Evolutionary conservation across 345 rosid genomes (phyloP).

Genomic region (Psidium guajava): DNA sequence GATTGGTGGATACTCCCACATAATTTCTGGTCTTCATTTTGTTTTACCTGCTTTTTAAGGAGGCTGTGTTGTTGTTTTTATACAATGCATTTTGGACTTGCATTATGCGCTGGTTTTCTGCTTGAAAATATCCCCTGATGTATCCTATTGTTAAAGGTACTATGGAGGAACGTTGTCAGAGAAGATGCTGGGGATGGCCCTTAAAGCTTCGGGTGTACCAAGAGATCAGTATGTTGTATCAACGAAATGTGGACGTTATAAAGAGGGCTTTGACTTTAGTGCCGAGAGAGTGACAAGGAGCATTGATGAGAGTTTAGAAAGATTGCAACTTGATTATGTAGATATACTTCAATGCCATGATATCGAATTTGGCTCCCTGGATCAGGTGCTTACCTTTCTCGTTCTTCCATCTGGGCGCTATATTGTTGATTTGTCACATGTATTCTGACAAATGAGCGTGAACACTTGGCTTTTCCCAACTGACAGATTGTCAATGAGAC

Average conservation of each 20-base stretch:
- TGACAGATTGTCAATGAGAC: slow-evolving; percentile 80
- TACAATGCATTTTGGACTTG: neutral
- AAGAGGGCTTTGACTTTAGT: slow-evolving; percentile 82
- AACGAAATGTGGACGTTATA: slow-evolving; percentile 77
- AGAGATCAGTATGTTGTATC: slow-evolving; percentile 74
- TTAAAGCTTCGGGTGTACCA: slow-evolving; percentile 64
- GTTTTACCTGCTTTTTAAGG: neutral
- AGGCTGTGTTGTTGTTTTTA: neutral
- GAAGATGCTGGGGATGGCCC: slow-evolving; percentile 82
- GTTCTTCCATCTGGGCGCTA: neutral
- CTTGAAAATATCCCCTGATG: neutral
- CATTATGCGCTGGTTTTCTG: fast-evolving
- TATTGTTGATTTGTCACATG: neutral
- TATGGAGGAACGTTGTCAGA: slow-evolving; percentile 89
- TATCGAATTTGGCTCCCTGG: slow-evolving; percentile 82
- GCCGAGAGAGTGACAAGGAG: slow-evolving; percentile 83
- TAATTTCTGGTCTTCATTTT: fast-evolving
- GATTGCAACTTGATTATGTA: slow-evolving; percentile 85
- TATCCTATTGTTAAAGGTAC: slow-evolving; percentile 24
- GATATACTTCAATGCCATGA: slow-evolving; percentile 92
- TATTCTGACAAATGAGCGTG: neutral
- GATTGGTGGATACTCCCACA: neutral
- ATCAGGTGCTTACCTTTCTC: slow-evolving; percentile 43
- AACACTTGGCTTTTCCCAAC: neutral
- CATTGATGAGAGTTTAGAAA: slow-evolving; percentile 74